Base-by-base conservation (phyloP, 495 filamentous ascomycete genomes). In the Aspergillus haitiensis region DNA sequence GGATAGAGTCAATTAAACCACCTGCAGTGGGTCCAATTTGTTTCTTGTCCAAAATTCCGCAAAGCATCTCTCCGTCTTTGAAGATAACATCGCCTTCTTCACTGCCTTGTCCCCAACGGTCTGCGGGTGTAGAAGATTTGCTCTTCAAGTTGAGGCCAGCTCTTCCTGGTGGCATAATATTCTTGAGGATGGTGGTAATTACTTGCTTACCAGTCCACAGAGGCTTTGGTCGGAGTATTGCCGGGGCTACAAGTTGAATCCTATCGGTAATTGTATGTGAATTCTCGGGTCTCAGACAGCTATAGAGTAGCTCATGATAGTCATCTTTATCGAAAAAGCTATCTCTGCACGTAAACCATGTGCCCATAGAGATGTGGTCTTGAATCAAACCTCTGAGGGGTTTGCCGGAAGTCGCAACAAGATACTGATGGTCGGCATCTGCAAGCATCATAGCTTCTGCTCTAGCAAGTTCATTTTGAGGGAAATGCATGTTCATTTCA, bases 401-500 rank as follows among this genome's bases (percentile, higher is more conserved):
- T 65, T 96, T 96, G 36, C 95, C 95, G 6, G 92, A 91, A 2
- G 95, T 99, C 10, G 86, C 89, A 56, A 92, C 93, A 49, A 98
- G 86, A 71, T 99, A 99, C 65, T 99, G 95, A 67, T 96, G 90
- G 70, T 99, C 93, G 13, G 95, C 96, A 71, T 97, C 93, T 9
- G 95, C 94, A 65, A 99, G 87, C 69, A 88, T 87, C 53, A 92
- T 79, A 3, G 94, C 94, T 74, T 99, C 95, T 3, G 92, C 86
- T 58, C 94, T 82, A 27, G 93, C 95, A 68, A 97, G 78, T 70
- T 97, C 95, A 65, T 95, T 97, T 64, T 99, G 95, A 9, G 95
- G 95, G 69, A 99, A 97, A 72, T 99, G 95, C 94, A 99, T 96
- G 72, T 99, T 99, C 95, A 99, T 99, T 75, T 99, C 95, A 66